Evolutionary conservation across 169 alveolate genomes (phyloP).

Genomic region (Plasmodium vinckei): DNA sequence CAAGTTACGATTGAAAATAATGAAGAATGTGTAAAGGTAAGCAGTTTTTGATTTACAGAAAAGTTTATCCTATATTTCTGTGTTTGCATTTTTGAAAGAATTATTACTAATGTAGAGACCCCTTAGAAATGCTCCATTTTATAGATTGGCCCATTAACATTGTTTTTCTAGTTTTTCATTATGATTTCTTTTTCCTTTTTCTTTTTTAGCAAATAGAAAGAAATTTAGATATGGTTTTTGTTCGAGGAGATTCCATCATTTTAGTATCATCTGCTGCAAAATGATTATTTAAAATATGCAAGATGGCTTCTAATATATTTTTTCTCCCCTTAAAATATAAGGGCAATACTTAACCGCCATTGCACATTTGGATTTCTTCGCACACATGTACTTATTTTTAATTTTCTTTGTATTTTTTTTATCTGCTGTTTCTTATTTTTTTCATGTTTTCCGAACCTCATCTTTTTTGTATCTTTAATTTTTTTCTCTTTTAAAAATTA

Average conservation of each 20-base stretch:
- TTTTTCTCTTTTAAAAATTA: not conserved
- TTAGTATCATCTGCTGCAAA: constrained; percentile 87
- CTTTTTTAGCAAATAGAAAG: constrained; percentile 81
- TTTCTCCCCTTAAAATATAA: too few species aligned
- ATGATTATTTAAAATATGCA: constrained; percentile 4
- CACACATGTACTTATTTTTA: not conserved
- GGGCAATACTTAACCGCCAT: not conserved
- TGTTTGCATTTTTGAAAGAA: too few species aligned
- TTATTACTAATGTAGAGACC: too few species aligned
- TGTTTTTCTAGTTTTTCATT: too few species aligned
- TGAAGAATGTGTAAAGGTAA: constrained; percentile 72
- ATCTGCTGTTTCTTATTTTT: not conserved
- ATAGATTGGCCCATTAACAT: too few species aligned
- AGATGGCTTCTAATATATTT: not conserved
- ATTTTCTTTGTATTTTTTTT: not conserved
- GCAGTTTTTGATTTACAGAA: constrained; percentile 14
- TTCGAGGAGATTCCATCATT: constrained; percentile 93
- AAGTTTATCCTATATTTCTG: too few species aligned
- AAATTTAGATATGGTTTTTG: constrained; percentile 87
- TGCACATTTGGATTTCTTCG: not conserved
- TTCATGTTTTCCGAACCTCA: not conserved
- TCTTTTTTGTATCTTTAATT: not conserved
- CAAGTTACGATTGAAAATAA: constrained; percentile 38
- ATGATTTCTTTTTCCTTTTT: not conserved
- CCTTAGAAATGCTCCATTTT: too few species aligned